A percentile compares a stretch with the other conserved stretches of the same genome.
phyloP scores from a whole-genome alignment of 2,329 filamentous ascomycete genomes.

The Teratosphaeriaceae sp. region DNA sequence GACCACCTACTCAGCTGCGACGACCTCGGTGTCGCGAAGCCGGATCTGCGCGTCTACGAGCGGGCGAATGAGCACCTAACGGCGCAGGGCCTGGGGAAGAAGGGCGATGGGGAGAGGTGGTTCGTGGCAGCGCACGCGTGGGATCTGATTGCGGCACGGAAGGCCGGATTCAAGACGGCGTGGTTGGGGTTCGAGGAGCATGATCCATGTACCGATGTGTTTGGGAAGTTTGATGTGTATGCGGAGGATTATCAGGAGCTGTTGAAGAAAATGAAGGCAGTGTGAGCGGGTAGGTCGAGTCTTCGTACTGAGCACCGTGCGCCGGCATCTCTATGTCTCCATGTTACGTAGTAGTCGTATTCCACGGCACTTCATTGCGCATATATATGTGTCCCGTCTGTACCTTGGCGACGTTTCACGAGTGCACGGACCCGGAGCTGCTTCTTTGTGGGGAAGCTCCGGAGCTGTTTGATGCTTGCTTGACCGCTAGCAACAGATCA shows the following conservation, averaged over 20 bases:
- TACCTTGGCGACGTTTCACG: too few species aligned
- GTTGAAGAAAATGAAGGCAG: conserved; percentile 22
- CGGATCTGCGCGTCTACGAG: conserved; percentile 23
- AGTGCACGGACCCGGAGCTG: too few species aligned
- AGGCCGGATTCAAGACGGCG: conserved; percentile 27
- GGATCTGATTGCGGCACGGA: conserved; percentile 24
- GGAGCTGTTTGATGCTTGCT: neutral
- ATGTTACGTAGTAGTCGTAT: too few species aligned
- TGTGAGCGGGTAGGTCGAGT: too few species aligned
- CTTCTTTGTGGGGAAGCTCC: neutral
- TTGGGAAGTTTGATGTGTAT: conserved; percentile 26
- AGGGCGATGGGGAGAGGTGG: conserved; percentile 22
- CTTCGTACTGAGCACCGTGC: too few species aligned
- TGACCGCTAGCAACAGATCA: neutral
- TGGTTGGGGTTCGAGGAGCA: conserved; percentile 26
- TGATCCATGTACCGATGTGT: conserved; percentile 23
- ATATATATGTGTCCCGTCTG: too few species aligned
- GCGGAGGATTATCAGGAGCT: conserved; percentile 22
- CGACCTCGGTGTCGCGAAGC: conserved; percentile 24
- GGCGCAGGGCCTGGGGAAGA: conserved; percentile 13
- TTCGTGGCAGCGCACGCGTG: conserved; percentile 27
- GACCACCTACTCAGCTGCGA: conserved; percentile 25
- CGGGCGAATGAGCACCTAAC: conserved; percentile 19
- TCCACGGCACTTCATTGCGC: too few species aligned
- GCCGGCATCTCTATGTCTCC: too few species aligned